Conservation (phyloP, 2,329 filamentous ascomycete genomes). For the Cytospora mali region DNA sequence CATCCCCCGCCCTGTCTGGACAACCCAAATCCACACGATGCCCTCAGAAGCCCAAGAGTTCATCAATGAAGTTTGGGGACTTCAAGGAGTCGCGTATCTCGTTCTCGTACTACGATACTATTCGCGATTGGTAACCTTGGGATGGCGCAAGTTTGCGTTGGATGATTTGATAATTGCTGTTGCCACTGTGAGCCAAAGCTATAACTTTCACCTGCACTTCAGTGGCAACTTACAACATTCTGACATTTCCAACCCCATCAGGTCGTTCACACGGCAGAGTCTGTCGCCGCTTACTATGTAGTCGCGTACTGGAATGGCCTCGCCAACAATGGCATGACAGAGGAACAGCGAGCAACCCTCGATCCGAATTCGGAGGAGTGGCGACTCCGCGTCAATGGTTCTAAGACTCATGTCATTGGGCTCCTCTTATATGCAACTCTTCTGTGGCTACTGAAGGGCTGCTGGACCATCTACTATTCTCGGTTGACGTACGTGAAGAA, state of each 20-base stretch:
- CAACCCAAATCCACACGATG: slow-evolving; percentile 12
- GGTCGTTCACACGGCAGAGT: slow-evolving; percentile 34
- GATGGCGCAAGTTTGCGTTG: slow-evolving; percentile 30
- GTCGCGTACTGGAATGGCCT: slow-evolving; percentile 34
- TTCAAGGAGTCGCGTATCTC: slow-evolving; percentile 32
- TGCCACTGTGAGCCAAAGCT: slow-evolving; percentile 29
- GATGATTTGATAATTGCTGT: slow-evolving; percentile 34
- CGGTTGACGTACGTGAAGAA: slow-evolving; percentile 47
- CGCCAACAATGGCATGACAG: slow-evolving; percentile 48
- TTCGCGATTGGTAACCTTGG: slow-evolving; percentile 28
- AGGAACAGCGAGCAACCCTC: slow-evolving; percentile 45
- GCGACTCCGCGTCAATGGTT: slow-evolving; percentile 48
- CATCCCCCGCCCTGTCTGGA: neutral
- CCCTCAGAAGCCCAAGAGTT: slow-evolving; percentile 29
- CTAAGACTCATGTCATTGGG: slow-evolving; percentile 56
- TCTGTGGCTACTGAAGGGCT: slow-evolving; percentile 56
- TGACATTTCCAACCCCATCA: neutral
- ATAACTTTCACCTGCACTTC: no score
- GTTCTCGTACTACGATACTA: slow-evolving; percentile 33
- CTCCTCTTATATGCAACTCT: slow-evolving; percentile 54
- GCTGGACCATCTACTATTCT: slow-evolving; percentile 55
- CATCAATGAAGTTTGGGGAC: slow-evolving; percentile 34
- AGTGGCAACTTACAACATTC: neutral
- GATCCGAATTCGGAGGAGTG: slow-evolving; percentile 46
- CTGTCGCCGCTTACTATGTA: slow-evolving; percentile 33